Conservation (phyloP, 176 grass and related monocot genomes). For the Phragmites australis region DNA sequence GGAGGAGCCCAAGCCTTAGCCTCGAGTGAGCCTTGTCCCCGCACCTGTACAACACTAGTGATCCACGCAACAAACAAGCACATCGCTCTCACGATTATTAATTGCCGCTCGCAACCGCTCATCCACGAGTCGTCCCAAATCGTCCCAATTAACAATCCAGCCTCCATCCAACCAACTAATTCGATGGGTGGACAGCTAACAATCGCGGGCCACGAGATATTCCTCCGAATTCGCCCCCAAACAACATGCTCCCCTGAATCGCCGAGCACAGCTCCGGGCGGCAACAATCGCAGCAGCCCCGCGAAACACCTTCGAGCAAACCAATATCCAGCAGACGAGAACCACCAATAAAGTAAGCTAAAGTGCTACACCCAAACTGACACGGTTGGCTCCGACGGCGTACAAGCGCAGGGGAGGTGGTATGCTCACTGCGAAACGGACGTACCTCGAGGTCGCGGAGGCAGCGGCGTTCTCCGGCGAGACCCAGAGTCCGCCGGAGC, state of each 20-base stretch:
- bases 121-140: slow-evolving; percentile 38
- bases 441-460: neutral
- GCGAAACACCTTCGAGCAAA: too few species aligned
- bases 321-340: neutral
- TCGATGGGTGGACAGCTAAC: slow-evolving; percentile 29
- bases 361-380: neutral
- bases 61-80: slow-evolving; percentile 48
- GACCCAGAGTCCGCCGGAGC: slow-evolving; percentile 31
- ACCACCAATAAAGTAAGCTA: neutral
- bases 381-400: neutral
- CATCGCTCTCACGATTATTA: slow-evolving; percentile 48
- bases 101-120: slow-evolving; percentile 39
- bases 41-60: neutral
- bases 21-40: neutral
- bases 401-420: neutral
- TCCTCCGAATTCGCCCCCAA: too few species aligned
- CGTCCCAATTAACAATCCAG: slow-evolving; percentile 10
- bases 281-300: neutral
- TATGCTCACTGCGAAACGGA: slow-evolving; percentile 15
- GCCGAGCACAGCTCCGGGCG: slow-evolving; percentile 5
- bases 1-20: slow-evolving; percentile 3
- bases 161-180: slow-evolving; percentile 22
- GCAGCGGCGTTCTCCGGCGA: neutral
- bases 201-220: slow-evolving; percentile 14
- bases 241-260: neutral